Percentiles rank a stretch among this genome's conserved stretches.
phyloP scores from a whole-genome alignment of 257 asterid genomes.

The Buddleja alternifolia region DNA sequence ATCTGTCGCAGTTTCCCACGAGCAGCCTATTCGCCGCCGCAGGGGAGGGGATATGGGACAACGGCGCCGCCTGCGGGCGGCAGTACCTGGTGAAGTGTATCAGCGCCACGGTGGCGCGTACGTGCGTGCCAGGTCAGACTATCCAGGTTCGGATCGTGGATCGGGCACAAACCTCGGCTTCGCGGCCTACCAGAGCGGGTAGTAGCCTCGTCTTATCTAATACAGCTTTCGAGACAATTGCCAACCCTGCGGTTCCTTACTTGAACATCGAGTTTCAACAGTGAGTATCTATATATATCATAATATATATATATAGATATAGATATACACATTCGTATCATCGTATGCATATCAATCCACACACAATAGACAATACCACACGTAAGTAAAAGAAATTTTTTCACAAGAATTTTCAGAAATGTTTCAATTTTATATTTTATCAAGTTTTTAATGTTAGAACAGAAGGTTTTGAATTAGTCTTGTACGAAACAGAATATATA shows the following conservation, averaged over 20 bases:
- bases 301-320: too few species aligned
- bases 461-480: conserved; percentile 28
- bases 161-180: conserved; percentile 55
- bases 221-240: conserved; percentile 52
- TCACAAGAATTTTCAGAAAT: too few species aligned
- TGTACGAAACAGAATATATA: conserved; percentile 7
- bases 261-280: conserved; percentile 61
- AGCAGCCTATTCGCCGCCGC: conserved; percentile 76
- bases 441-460: too few species aligned
- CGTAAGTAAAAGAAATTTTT: neutral
- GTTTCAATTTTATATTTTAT: too few species aligned
- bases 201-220: conserved; percentile 57
- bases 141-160: conserved; percentile 68
- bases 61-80: conserved; percentile 85
- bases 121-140: conserved; percentile 49
- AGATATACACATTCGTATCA: neutral
- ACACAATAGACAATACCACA: too few species aligned
- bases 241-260: conserved; percentile 32
- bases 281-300: conserved; percentile 45
- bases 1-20: conserved; percentile 61
- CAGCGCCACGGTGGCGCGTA: conserved; percentile 39
- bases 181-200: conserved; percentile 46
- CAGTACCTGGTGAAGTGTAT: conserved; percentile 73
- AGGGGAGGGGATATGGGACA: conserved; percentile 82
- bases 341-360: neutral